Evolutionary conservation across 768 basidiomycete genomes (phyloP).

Genomic region (Pisolithus marmoratus): DNA sequence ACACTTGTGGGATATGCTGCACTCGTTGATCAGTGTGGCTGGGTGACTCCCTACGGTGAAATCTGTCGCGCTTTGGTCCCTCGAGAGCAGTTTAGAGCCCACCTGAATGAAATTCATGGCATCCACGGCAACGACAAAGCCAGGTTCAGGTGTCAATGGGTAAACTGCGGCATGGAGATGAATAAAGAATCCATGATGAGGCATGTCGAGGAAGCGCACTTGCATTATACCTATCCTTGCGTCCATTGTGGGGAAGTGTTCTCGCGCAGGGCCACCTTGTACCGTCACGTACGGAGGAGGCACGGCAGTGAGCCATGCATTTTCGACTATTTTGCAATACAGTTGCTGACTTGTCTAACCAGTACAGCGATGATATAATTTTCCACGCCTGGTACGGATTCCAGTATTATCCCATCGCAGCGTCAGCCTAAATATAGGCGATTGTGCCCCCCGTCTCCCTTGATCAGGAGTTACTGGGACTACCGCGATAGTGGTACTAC

Average conservation of each 20-base stretch:
- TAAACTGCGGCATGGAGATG: slow-evolving; percentile 12
- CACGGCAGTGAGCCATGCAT: not conserved
- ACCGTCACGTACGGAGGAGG: slow-evolving; percentile 5
- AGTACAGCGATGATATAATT: too few relatives aligned
- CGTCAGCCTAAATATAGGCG: too few relatives aligned
- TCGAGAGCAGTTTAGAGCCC: slow-evolving; percentile 10
- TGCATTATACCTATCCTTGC: slow-evolving; percentile 12
- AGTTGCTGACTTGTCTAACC: not conserved
- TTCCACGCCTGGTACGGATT: too few relatives aligned
- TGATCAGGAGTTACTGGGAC: too few relatives aligned
- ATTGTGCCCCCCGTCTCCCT: too few relatives aligned
- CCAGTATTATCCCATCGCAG: too few relatives aligned
- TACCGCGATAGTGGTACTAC: too few relatives aligned
- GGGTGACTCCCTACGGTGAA: not conserved
- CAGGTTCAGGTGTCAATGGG: slow-evolving; percentile 13
- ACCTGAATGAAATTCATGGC: slow-evolving; percentile 16
- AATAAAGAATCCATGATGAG: slow-evolving; percentile 23
- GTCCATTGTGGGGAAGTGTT: slow-evolving; percentile 16
- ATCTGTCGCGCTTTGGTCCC: slow-evolving; percentile 8
- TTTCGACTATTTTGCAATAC: not conserved
- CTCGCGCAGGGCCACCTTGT: slow-evolving; percentile 19
- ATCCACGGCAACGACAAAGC: slow-evolving; percentile 12
- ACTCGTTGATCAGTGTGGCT: slow-evolving; percentile 16
- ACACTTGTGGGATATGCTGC: too few relatives aligned
- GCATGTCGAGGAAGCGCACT: slow-evolving; percentile 22